phyloP scores from a whole-genome alignment of 257 asterid genomes.

The Fraxinus cuspidata region DNA sequence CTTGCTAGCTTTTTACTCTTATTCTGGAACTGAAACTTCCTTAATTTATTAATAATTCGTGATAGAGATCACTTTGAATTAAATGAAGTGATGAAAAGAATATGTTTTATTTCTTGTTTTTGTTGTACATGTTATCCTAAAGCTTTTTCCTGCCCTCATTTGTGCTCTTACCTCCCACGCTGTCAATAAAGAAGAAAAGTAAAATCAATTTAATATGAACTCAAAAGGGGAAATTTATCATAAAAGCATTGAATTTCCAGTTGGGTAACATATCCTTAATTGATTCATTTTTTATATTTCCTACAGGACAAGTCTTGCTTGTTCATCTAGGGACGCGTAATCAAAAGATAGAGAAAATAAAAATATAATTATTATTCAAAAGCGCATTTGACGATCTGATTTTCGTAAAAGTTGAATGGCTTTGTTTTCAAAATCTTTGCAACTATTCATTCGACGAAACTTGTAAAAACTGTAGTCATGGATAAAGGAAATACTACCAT shows the following conservation, averaged over 20 bases:
- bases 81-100: neutral
- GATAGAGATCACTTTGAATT: neutral
- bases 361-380: neutral
- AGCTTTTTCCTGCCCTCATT: neutral
- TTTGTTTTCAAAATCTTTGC: neutral
- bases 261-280: neutral
- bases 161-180: neutral
- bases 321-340: neutral
- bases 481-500: constrained; percentile 12
- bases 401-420: neutral
- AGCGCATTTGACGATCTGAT: neutral
- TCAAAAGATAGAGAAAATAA: neutral
- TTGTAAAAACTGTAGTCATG: neutral
- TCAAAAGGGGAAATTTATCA: neutral
- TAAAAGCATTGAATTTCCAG: neutral
- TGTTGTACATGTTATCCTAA: neutral
- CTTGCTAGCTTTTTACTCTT: neutral
- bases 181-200: neutral
- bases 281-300: neutral
- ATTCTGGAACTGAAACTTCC: neutral
- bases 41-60: neutral
- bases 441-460: neutral
- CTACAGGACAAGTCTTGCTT: neutral
- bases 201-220: neutral
- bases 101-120: neutral